Percentiles rank a stretch among this genome's conserved stretches.
Evolutionary conservation across 1,139 yeast species (phyloP).

Genomic region (Hanseniaspora gamundiae): DNA sequence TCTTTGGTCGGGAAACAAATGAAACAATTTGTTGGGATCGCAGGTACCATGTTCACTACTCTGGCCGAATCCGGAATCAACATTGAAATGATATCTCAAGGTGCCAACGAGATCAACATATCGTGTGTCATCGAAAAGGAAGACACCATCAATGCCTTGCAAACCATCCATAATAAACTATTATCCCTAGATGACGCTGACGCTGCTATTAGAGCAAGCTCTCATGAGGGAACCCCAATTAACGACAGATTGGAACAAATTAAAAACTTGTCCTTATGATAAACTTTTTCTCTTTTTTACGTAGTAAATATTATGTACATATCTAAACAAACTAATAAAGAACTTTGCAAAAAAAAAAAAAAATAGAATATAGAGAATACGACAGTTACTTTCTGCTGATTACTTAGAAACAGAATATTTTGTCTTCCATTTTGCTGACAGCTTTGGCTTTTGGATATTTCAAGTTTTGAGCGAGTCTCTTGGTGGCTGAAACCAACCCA

Average conservation of each 20-base stretch:
- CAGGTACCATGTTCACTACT: slow-evolving; percentile 93
- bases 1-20: slow-evolving; percentile 93
- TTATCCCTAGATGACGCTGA: slow-evolving; percentile 21
- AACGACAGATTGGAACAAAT: slow-evolving; percentile 24
- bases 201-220: neutral
- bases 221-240: slow-evolving; percentile 17
- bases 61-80: slow-evolving; percentile 86
- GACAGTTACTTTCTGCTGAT: neutral
- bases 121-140: slow-evolving; percentile 83
- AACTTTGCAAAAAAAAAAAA: neutral
- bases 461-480: slow-evolving; percentile 65
- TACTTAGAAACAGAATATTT: slow-evolving; percentile 67
- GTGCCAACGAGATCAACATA: slow-evolving; percentile 94
- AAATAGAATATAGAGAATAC: neutral
- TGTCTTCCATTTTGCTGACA: slow-evolving; percentile 85
- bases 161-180: slow-evolving; percentile 70
- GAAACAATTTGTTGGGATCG: slow-evolving; percentile 94
- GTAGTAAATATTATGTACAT: neutral
- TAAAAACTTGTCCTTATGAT: slow-evolving; percentile 10
- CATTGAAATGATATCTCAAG: slow-evolving; percentile 96
- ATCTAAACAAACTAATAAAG: neutral
- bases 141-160: slow-evolving; percentile 76
- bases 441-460: slow-evolving; percentile 87
- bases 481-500: slow-evolving; percentile 67
- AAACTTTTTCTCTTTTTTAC: neutral